Base-by-base conservation (phyloP, 306 rosid species). In the Trifolium dubium region DNA sequence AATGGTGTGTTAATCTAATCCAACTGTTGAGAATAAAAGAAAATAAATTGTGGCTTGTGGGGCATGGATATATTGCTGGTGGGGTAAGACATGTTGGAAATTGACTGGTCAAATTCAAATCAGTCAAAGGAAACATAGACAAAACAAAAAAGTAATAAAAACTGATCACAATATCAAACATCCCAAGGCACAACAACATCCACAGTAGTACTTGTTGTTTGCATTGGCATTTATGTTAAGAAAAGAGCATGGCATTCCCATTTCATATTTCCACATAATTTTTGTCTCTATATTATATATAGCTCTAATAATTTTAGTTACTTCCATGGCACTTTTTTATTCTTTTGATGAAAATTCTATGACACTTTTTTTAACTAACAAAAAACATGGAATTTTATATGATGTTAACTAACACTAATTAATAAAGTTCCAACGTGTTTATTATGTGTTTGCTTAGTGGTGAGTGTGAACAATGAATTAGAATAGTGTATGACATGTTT, bases 71-170 rank as follows among this genome's bases (percentile, higher is more conserved):
- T 15, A 6, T 8, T 77, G 50, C 11, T 15, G 7, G 85, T 79
- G 83, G 89, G 86, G 83, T 64, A 81, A 62, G 80, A 66, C 77
- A 80, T 78, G 84, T 64, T 23, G 17, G 28, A 37, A 37, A 85
- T 88, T 85, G 93, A 90, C 90, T 49, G 79, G 97, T 90, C 90
- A 90, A 90, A 76, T 4, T 51, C 34, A 56, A 73, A 53, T 72
- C 11, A 56, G 83, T 79, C 77, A 74, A 76, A 70, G 82, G 64
- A 75, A 85, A 77, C 78, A 60, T 51, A 17, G 56, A 71, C 19
- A 39, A 55, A 55, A 62, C 41, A 13, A 77, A 72, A 83, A 74
- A 87, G 0, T 1, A 37, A 37, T 77, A 73, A 80, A 74, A 83
- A 84, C 83, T 64, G 88, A 64, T 86, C 83, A 79, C 66, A 18